Conservation (phyloP, 2,329 filamentous ascomycete species). For the Fusarium musae region DNA sequence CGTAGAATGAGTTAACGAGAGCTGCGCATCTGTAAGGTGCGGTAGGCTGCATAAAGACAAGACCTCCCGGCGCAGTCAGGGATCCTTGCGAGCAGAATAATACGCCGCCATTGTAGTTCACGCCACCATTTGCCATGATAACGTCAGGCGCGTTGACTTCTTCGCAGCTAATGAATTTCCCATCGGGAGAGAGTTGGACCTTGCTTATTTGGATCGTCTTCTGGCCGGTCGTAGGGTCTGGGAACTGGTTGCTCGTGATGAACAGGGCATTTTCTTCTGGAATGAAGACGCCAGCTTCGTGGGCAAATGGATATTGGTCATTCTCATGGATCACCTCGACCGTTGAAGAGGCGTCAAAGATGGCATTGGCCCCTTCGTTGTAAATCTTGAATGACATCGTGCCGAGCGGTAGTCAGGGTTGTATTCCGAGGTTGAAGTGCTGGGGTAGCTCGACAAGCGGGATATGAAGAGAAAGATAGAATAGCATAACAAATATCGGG, state of each 20-base stretch:
- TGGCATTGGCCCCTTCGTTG: slow-evolving; percentile 22
- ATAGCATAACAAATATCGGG: not conserved
- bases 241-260: slow-evolving; percentile 50
- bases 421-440: not conserved
- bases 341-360: slow-evolving; percentile 51
- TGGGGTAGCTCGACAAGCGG: not conserved
- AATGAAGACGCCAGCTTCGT: slow-evolving; percentile 57
- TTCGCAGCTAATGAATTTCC: slow-evolving; percentile 41
- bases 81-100: slow-evolving; percentile 57
- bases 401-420: not conserved
- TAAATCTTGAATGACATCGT: slow-evolving; percentile 17
- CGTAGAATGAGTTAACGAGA: slow-evolving; percentile 55
- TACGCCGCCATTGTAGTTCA: slow-evolving; percentile 56
- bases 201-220: slow-evolving; percentile 47
- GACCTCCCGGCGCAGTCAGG: slow-evolving; percentile 36
- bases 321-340: slow-evolving; percentile 54
- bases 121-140: slow-evolving; percentile 60
- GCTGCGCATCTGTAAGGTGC: slow-evolving; percentile 45
- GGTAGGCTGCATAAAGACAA: slow-evolving; percentile 48
- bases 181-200: slow-evolving; percentile 34
- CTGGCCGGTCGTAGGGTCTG: slow-evolving; percentile 31
- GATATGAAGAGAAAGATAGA: not conserved
- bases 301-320: slow-evolving; percentile 57
- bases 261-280: slow-evolving; percentile 45
- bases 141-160: slow-evolving; percentile 49